phyloP scores from a whole-genome alignment of 2,329 filamentous ascomycete genomes.

The Lecanosticta acicola region DNA sequence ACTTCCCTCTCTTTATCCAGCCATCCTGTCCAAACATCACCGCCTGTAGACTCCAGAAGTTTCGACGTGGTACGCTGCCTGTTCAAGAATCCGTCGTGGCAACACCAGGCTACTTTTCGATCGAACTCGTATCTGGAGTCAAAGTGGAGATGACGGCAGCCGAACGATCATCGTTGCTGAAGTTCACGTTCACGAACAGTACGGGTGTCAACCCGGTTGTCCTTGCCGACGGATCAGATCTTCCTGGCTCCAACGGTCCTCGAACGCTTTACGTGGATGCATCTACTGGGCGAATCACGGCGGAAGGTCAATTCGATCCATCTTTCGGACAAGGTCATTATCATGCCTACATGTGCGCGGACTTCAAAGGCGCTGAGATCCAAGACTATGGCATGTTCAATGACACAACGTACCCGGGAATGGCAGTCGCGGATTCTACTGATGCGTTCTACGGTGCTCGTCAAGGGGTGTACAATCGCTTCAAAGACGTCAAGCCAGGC shows the following conservation, averaged over 20 bases:
- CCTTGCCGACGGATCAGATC: constrained; percentile 54
- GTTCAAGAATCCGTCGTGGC: constrained; percentile 48
- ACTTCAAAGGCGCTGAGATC: constrained; percentile 49
- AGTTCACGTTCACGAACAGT: constrained; percentile 48
- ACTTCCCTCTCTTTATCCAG: constrained; percentile 67
- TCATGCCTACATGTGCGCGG: constrained; percentile 53
- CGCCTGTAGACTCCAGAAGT: constrained; percentile 43
- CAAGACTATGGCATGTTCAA: constrained; percentile 54
- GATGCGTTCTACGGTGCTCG: constrained; percentile 26
- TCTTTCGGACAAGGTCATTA: constrained; percentile 58
- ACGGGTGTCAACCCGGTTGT: constrained; percentile 47
- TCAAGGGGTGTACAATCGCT: constrained; percentile 29
- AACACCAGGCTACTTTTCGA: constrained; percentile 54
- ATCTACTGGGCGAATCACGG: constrained; percentile 49
- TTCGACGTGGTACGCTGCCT: constrained; percentile 45
- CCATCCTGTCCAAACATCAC: constrained; percentile 52
- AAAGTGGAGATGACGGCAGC: constrained; percentile 56
- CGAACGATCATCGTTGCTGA: constrained; percentile 53
- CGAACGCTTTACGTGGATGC: constrained; percentile 49
- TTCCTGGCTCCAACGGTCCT: constrained; percentile 46
- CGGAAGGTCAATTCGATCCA: constrained; percentile 54
- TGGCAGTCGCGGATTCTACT: constrained; percentile 30
- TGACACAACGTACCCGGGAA: constrained; percentile 40
- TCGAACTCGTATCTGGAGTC: constrained; percentile 52
- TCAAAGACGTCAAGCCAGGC: constrained; percentile 29